Evolutionary conservation across 441 rosid genomes (phyloP).

Genomic region (Raphanus hybrid): DNA sequence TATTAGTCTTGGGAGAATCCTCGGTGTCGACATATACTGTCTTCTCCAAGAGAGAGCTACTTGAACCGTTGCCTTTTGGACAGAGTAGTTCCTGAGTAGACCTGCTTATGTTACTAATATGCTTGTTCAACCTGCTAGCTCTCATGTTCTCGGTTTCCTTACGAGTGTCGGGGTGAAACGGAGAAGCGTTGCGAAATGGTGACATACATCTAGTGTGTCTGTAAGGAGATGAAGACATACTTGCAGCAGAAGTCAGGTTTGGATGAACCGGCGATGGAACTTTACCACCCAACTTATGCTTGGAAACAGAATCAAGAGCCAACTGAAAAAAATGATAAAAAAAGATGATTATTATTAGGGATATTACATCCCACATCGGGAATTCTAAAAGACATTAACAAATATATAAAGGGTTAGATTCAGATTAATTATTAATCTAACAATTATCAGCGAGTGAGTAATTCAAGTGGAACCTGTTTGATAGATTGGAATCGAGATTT

Average conservation of each 20-base stretch:
- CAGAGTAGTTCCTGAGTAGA: conserved; percentile 58
- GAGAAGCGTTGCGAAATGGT: conserved; percentile 63
- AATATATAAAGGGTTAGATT: too few relatives aligned
- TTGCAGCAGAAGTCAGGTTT: conserved; percentile 28
- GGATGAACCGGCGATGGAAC: conserved; percentile 49
- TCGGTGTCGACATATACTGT: conserved; percentile 49
- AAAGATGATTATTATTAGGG: background rate
- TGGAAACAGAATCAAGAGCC: conserved; percentile 49
- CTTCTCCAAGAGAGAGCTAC: conserved; percentile 65
- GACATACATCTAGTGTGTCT: conserved; percentile 57
- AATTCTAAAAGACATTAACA: too few relatives aligned
- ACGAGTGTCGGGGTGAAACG: conserved; percentile 60
- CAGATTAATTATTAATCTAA: too few relatives aligned
- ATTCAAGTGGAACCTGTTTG: conserved; percentile 52
- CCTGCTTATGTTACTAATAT: conserved; percentile 47
- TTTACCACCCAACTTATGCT: conserved; percentile 48
- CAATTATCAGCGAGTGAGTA: background rate
- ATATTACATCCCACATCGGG: too few relatives aligned
- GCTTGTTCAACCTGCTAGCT: conserved; percentile 49
- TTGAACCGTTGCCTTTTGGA: conserved; percentile 36
- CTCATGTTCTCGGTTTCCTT: conserved; percentile 60
- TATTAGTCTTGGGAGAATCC: conserved; percentile 3
- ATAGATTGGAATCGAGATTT: conserved; percentile 53
- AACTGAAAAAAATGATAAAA: conserved; percentile 45
- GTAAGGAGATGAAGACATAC: conserved; percentile 58